Conservation (phyloP, 1,284 basidiomycete genomes). For the Boletus smithii region DNA sequence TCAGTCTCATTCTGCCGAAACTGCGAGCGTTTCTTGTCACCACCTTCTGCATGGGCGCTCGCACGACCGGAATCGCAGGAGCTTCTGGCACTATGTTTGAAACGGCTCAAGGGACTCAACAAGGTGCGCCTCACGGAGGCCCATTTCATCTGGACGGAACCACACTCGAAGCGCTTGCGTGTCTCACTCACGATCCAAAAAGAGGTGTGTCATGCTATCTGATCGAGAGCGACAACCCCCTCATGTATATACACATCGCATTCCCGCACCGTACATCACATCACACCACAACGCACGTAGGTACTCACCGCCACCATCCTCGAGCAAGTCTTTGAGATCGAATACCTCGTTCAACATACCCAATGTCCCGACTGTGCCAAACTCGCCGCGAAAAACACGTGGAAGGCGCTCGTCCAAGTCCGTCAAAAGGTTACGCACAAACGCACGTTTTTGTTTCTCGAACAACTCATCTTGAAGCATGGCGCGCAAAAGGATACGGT, state of each 20-base stretch:
- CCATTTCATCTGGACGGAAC: constrained; percentile 99
- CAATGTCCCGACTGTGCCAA: constrained; percentile 94
- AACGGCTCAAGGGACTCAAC: constrained; percentile 90
- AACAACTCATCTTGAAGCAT: constrained; percentile 97
- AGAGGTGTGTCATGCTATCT: constrained; percentile 56
- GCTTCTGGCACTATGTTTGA: constrained; percentile 85
- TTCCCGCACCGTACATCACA: too few species aligned
- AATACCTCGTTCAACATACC: constrained; percentile 92
- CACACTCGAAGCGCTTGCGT: constrained; percentile 90
- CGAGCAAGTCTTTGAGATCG: constrained; percentile 97
- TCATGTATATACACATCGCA: neutral
- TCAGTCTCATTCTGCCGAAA: constrained; percentile 93
- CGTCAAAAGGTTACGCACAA: constrained; percentile 98
- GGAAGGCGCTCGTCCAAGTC: constrained; percentile 96
- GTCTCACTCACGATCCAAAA: constrained; percentile 98
- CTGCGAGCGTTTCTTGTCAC: constrained; percentile 94
- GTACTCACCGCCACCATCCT: constrained; percentile 93
- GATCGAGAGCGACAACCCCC: neutral
- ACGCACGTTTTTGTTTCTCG: constrained; percentile 95
- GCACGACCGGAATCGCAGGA: constrained; percentile 92
- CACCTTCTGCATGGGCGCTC: constrained; percentile 84
- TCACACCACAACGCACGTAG: constrained; percentile 35
- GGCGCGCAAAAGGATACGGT: constrained; percentile 96
- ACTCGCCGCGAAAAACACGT: constrained; percentile 97
- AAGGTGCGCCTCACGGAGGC: constrained; percentile 97